Evolutionary conservation across 257 asterid genomes (phyloP).

Genomic region (Solanum tarapatanum): DNA sequence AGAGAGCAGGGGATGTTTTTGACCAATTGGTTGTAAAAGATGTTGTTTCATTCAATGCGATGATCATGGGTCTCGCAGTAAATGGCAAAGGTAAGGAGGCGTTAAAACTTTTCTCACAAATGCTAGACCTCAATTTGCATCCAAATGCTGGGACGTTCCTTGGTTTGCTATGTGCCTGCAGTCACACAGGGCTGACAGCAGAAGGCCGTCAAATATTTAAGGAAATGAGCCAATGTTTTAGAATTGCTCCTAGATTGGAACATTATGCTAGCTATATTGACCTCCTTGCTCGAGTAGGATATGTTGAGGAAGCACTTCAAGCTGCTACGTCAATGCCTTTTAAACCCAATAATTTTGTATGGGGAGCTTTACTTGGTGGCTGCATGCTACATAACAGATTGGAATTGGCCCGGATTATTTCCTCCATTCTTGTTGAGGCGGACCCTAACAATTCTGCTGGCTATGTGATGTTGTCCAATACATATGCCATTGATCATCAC

Average conservation of each 20-base stretch:
- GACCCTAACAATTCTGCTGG: slow-evolving; percentile 71
- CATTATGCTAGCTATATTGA: slow-evolving; percentile 71
- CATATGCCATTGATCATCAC: slow-evolving; percentile 39
- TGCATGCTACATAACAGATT: slow-evolving; percentile 45
- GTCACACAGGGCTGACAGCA: slow-evolving; percentile 46
- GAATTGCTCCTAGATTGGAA: slow-evolving; percentile 37
- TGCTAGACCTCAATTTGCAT: slow-evolving; percentile 21
- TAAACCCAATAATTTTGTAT: slow-evolving; percentile 47
- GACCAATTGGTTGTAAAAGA: slow-evolving; percentile 35
- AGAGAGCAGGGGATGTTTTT: slow-evolving; percentile 30
- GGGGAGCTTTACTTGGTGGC: slow-evolving; percentile 66
- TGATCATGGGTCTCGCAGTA: slow-evolving; percentile 66
- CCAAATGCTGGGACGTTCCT: slow-evolving; percentile 46
- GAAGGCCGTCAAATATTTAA: slow-evolving; percentile 46
- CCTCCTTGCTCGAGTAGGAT: slow-evolving; percentile 57
- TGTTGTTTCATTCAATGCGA: slow-evolving; percentile 64
- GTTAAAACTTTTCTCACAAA: slow-evolving; percentile 28
- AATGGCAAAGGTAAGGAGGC: slow-evolving; percentile 61
- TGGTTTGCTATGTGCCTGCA: slow-evolving; percentile 44
- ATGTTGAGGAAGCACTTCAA: slow-evolving; percentile 50
- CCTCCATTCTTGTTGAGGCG: slow-evolving; percentile 41
- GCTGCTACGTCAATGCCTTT: slow-evolving; percentile 47
- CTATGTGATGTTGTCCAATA: slow-evolving; percentile 66
- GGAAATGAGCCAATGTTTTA: slow-evolving; percentile 17
- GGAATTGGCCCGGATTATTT: slow-evolving; percentile 40